Percentiles rank a stretch among this genome's conserved stretches.
Evolutionary conservation across 345 rosid species (phyloP).

Genomic region (Rhodamnia argentea): DNA sequence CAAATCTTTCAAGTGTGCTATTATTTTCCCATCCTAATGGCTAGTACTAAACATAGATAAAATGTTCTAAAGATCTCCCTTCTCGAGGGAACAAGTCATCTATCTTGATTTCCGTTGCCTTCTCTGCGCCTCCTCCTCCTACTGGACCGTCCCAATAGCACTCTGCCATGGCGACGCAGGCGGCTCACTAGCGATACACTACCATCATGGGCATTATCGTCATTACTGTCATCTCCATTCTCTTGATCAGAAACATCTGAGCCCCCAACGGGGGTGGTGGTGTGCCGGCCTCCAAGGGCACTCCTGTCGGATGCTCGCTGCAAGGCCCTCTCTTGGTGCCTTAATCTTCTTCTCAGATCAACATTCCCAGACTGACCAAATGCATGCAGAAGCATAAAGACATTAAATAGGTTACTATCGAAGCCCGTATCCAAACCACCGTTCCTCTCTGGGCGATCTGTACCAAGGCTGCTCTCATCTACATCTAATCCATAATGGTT

Average conservation of each 20-base stretch:
- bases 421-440: slow-evolving; percentile 40
- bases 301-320: slow-evolving; percentile 18
- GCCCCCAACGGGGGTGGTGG: slow-evolving; percentile 16
- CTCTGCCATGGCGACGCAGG: slow-evolving; percentile 53
- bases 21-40: not conserved
- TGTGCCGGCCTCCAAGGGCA: slow-evolving; percentile 8
- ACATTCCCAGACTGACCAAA: slow-evolving; percentile 52
- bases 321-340: slow-evolving; percentile 25
- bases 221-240: slow-evolving; percentile 20
- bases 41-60: not conserved
- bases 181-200: slow-evolving; percentile 50
- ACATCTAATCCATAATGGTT: slow-evolving; percentile 37
- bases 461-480: slow-evolving; percentile 18
- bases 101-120: slow-evolving; percentile 13
- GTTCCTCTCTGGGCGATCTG: slow-evolving; percentile 14
- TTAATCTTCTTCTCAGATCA: slow-evolving; percentile 28
- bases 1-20: not conserved
- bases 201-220: slow-evolving; percentile 6
- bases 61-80: not conserved
- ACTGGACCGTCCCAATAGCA: slow-evolving; percentile 56
- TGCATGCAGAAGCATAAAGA: slow-evolving; percentile 60
- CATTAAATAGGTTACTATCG: slow-evolving; percentile 51
- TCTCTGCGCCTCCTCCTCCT: slow-evolving; percentile 75
- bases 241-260: slow-evolving; percentile 32
- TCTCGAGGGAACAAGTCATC: not conserved